A percentile compares a stretch with the other conserved stretches of the same genome.
Conservation (phyloP, 345 rosid species). For the Acer saccharum region DNA sequence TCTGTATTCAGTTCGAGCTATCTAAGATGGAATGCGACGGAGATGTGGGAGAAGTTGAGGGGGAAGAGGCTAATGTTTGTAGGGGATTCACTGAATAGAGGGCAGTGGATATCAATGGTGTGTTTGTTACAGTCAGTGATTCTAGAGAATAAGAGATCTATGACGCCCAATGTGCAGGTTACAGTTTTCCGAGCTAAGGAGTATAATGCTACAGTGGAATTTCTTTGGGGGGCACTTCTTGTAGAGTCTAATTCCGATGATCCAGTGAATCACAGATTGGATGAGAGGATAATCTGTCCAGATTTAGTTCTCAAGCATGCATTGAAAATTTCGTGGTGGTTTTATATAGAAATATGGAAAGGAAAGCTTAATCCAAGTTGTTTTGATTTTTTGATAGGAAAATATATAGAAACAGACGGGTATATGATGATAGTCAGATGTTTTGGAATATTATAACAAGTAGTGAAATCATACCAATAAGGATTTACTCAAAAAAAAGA, state of each 20-base stretch:
- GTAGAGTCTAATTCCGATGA: slow-evolving; percentile 98
- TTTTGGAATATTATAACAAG: background rate
- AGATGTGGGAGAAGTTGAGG: slow-evolving; percentile 97
- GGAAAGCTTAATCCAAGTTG: background rate
- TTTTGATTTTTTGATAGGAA: background rate
- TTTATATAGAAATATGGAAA: slow-evolving; percentile 17
- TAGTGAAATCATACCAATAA: background rate
- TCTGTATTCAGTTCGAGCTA: too few species aligned
- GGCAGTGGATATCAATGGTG: slow-evolving; percentile 99
- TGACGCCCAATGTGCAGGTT: slow-evolving; percentile 78
- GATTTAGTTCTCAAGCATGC: slow-evolving; percentile 89
- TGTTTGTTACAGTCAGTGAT: slow-evolving; percentile 84
- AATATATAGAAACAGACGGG: background rate
- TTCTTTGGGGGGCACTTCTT: slow-evolving; percentile 94
- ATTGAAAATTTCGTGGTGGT: background rate
- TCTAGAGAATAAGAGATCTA: slow-evolving; percentile 71
- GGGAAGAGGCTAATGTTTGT: slow-evolving; percentile 95
- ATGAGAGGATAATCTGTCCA: slow-evolving; percentile 74
- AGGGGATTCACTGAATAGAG: slow-evolving; percentile 88
- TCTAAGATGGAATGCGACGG: slow-evolving; percentile 69
- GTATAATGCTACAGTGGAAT: slow-evolving; percentile 90
- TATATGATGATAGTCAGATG: too few species aligned
- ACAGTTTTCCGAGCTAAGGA: slow-evolving; percentile 93
- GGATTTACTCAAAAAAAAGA: too few species aligned
- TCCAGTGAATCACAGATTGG: slow-evolving; percentile 87